Base-by-base conservation (phyloP, 2,329 filamentous ascomycete species). In the Dactylellina drechsleri region DNA sequence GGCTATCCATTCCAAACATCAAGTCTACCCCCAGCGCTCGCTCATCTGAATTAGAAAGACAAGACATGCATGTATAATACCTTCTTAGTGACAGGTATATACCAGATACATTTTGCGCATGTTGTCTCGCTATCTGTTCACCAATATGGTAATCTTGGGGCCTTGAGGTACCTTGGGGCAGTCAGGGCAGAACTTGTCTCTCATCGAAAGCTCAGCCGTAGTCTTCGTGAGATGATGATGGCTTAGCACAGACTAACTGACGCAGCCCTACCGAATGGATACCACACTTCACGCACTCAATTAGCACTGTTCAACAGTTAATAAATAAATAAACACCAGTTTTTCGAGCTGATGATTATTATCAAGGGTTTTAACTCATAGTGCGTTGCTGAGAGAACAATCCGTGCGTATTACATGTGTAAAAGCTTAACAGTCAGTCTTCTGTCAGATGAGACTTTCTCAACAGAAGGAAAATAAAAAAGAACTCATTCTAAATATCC, bases 221-320 rank as follows among this genome's bases (percentile, higher is more conserved):
- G 6, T 10, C 6, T 36, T 36, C 1, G 31, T 36, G 31, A 36
- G 2, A 36, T 36, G 47, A 49, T 6, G 50, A 62, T 50, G 70
- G 70, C 70, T 74, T 61, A 74, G 70, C 70, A 66, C 58, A 36
- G 31, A 36, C 5, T 10, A 7, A 66, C 70, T 74, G 64, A 67
- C 70, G 70, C 70, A 74, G 61, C 56, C 61, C 56, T 61, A 66
- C 56, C 49, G 50, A 36, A 36, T 10, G 31, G 31, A 26, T 23
- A 36, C 49, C 26, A 61, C 45, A 66, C 60, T 54, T 66, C 54
- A 10, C 31, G 31, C 31, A 7, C 6, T 56, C 40, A 26, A 50
- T n/a, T 41, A 54, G 23, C 18, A 45, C 20, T 8, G 4, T 18
- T 47, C 7, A 47, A n/a, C 43, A 47, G 31, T 36, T 2, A 36